A percentile compares a stretch with the other conserved stretches of the same genome.
phyloP scores from a whole-genome alignment of 352 stramenopile genomes.

The Pythium apleroticum region DNA sequence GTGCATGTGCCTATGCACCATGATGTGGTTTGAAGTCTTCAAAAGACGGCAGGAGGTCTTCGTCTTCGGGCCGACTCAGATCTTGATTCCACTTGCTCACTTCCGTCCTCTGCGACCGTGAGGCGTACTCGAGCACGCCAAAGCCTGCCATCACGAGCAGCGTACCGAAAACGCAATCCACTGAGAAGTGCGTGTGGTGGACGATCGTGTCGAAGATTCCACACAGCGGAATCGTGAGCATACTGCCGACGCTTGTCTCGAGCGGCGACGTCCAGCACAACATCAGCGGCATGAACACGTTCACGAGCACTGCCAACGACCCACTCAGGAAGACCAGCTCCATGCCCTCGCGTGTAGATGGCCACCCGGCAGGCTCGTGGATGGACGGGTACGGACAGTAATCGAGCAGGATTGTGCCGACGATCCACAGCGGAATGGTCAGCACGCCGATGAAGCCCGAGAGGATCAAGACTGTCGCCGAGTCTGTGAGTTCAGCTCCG shows the following conservation, averaged over 20 bases:
- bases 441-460: conserved; percentile 41
- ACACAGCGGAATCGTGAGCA: conserved; percentile 51
- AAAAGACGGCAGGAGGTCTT: neutral
- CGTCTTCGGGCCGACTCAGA: neutral
- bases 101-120: neutral
- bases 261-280: conserved; percentile 50
- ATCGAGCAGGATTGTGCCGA: conserved; percentile 36
- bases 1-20: too few relatives aligned
- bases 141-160: conserved; percentile 46
- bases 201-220: conserved; percentile 45
- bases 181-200: conserved; percentile 46
- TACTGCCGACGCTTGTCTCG: conserved; percentile 48
- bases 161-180: conserved; percentile 41
- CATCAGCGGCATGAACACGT: conserved; percentile 37
- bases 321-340: conserved; percentile 36
- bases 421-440: conserved; percentile 41
- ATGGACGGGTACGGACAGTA: conserved; percentile 36
- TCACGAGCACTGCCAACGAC: conserved; percentile 30
- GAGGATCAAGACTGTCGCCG: conserved; percentile 42
- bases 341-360: conserved; percentile 30
- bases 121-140: conserved; percentile 13
- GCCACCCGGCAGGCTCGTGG: conserved; percentile 44
- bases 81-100: neutral
- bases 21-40: neutral
- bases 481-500: conserved; percentile 44